Percentiles rank a stretch among this genome's conserved stretches.
These are phyloP conservation scores for Phytophthora pisi DNA, from an alignment of 352 stramenopile genomes.

Conservation along the genomic window DNA sequence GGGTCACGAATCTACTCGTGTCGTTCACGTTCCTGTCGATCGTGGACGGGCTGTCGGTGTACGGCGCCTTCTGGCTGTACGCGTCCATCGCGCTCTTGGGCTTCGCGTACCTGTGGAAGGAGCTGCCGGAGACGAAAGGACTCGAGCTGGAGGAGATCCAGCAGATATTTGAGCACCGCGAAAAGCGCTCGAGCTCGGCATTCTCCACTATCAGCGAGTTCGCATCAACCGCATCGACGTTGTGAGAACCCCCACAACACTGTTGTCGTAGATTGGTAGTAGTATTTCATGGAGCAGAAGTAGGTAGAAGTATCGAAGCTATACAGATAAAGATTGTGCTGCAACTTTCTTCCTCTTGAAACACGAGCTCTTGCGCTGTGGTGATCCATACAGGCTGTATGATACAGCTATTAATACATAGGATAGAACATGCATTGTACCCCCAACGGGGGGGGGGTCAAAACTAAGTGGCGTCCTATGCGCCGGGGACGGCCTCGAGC, in stretches of 20 bases:
- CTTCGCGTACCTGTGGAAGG: slow-evolving; percentile 73
- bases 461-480: slow-evolving; percentile 12
- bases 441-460: slow-evolving; percentile 1
- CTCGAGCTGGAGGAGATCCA: slow-evolving; percentile 88
- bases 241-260: not conserved
- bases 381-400: too few species aligned
- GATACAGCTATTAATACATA: too few species aligned
- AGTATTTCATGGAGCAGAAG: too few species aligned
- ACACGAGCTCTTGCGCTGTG: not conserved
- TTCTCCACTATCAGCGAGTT: slow-evolving; percentile 20
- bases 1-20: slow-evolving; percentile 36
- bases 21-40: slow-evolving; percentile 94
- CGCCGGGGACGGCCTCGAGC: slow-evolving; percentile 46
- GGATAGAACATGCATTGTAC: too few species aligned
- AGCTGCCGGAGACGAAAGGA: slow-evolving; percentile 94
- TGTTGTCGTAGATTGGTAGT: not conserved
- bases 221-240: slow-evolving; percentile 4
- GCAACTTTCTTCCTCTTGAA: slow-evolving; percentile 23
- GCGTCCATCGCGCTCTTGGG: slow-evolving; percentile 74
- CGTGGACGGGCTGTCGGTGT: slow-evolving; percentile 57
- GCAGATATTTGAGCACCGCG: not conserved
- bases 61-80: slow-evolving; percentile 94
- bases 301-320: not conserved
- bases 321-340: not conserved
- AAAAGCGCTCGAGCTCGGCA: slow-evolving; percentile 18